Percentiles rank a stretch among this genome's conserved stretches.
Conservation (phyloP, 768 basidiomycete genomes). For the Galerina marginata region DNA sequence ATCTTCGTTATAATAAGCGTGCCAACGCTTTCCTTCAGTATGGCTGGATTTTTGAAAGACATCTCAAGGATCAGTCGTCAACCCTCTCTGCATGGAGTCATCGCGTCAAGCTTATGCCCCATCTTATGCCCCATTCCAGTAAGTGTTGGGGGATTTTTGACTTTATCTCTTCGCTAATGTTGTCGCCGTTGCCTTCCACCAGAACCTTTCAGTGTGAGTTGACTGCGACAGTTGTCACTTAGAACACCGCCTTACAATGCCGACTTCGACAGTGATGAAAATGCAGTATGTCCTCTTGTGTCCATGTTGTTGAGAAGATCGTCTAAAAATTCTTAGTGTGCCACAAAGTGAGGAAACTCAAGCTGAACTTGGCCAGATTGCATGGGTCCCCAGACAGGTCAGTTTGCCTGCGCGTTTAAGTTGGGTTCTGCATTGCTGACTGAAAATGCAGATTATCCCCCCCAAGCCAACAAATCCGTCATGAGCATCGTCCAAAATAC, state of each 20-base stretch:
- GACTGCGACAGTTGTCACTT: slow-evolving; percentile 20
- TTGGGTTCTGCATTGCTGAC: not conserved
- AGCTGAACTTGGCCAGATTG: slow-evolving; percentile 96
- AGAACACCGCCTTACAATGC: slow-evolving; percentile 98
- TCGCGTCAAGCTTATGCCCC: slow-evolving; percentile 95
- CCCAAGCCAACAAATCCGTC: too few species aligned
- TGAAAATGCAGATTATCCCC: too few species aligned
- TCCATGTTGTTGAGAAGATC: too few species aligned
- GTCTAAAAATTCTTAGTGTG: too few species aligned
- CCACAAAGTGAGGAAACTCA: too few species aligned
- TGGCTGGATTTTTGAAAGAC: slow-evolving; percentile 92
- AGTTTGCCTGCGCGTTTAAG: slow-evolving; percentile 16
- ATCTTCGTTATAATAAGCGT: slow-evolving; percentile 94
- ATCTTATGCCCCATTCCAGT: too few species aligned
- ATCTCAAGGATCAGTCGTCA: slow-evolving; percentile 99
- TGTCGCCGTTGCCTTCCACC: slow-evolving; percentile 76
- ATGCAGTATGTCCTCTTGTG: slow-evolving; percentile 82
- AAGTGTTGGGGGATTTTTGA: slow-evolving; percentile 36
- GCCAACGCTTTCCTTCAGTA: slow-evolving; percentile 95
- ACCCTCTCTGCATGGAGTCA: slow-evolving; percentile 98
- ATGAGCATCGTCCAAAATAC: too few species aligned
- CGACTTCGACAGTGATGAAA: slow-evolving; percentile 99
- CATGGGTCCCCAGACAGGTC: slow-evolving; percentile 98
- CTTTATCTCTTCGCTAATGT: slow-evolving; percentile 11
- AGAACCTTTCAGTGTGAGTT: slow-evolving; percentile 96